phyloP scores from a whole-genome alignment of 1,284 basidiomycete genomes.

The Malassezia yamatoensis region DNA sequence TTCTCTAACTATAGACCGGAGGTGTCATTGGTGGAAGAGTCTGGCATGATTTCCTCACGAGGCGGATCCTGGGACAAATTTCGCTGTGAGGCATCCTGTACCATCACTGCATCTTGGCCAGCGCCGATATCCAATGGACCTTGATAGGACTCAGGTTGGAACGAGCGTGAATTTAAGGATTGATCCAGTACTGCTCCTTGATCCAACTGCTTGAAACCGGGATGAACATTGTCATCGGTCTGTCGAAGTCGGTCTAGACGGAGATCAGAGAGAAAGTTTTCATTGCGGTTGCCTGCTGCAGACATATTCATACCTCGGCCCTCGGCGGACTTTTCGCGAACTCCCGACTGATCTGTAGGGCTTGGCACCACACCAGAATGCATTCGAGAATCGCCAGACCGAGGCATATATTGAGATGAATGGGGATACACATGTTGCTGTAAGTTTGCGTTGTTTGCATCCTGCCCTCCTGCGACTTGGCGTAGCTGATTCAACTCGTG shows the following conservation, averaged over 20 bases:
- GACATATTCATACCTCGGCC: background rate
- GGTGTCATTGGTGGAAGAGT: conserved; percentile 1
- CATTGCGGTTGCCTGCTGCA: background rate
- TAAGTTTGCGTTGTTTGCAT: background rate
- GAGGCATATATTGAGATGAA: conserved; percentile 2
- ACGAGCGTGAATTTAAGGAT: conserved; percentile 11
- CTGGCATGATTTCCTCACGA: conserved; percentile 7
- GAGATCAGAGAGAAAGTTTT: conserved; percentile 13
- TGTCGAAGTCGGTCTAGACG: conserved; percentile 18
- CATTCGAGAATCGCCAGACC: conserved; percentile 10
- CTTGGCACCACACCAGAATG: background rate
- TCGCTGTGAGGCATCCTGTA: background rate
- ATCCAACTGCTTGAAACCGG: conserved; percentile 17
- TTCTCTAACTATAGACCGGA: conserved; percentile 2
- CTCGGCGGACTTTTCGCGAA: conserved; percentile 5
- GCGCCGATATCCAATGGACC: background rate
- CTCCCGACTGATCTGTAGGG: background rate
- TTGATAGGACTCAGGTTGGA: conserved; percentile 18
- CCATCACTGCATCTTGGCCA: conserved; percentile 6
- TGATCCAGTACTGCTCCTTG: conserved; percentile 13
- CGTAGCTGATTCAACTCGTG: conserved; percentile 19
- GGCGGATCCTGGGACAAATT: background rate
- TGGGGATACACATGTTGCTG: conserved; percentile 15
- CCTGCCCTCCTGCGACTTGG: conserved; percentile 9
- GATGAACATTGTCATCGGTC: conserved; percentile 12